Evolutionary conservation across 805 yeast genomes (phyloP).

Genomic region (Brettanomyces nanus): DNA sequence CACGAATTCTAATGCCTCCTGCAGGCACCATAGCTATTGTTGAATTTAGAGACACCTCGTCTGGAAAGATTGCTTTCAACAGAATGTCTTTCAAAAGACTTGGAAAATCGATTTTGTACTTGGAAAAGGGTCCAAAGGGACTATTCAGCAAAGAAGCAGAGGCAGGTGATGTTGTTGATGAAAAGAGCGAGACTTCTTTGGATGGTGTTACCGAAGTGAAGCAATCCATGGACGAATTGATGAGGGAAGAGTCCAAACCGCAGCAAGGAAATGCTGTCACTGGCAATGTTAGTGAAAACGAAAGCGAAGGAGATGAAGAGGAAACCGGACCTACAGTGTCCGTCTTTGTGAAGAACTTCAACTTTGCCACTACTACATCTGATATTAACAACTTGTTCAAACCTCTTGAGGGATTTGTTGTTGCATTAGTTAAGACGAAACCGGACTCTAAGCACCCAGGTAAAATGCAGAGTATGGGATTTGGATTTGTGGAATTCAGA

Average conservation of each 20-base stretch:
- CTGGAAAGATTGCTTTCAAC: slow-evolving; percentile 84
- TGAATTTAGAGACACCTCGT: slow-evolving; percentile 73
- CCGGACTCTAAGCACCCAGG: slow-evolving; percentile 74
- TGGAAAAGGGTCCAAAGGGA: slow-evolving; percentile 90
- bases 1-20: slow-evolving; percentile 86
- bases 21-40: slow-evolving; percentile 94
- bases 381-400: slow-evolving; percentile 57
- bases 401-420: slow-evolving; percentile 67
- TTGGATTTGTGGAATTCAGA: slow-evolving; percentile 89
- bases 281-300: slow-evolving; percentile 18
- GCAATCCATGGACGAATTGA: slow-evolving; percentile 35
- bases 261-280: slow-evolving; percentile 14
- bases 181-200: slow-evolving; percentile 21
- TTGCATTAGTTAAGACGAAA: slow-evolving; percentile 78
- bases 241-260: too few relatives aligned
- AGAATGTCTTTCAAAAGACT: slow-evolving; percentile 82
- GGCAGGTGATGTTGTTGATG: slow-evolving; percentile 20
- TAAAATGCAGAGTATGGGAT: slow-evolving; percentile 85
- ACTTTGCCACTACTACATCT: slow-evolving; percentile 63
- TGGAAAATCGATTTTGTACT: slow-evolving; percentile 76
- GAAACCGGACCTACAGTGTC: slow-evolving; percentile 75
- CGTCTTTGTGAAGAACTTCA: slow-evolving; percentile 84
- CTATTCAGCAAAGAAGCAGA: slow-evolving; percentile 59
- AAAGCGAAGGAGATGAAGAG: slow-evolving; percentile 24
- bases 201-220: slow-evolving; percentile 36